Conservation (phyloP, 805 yeast species). For the Tetrapisispora iriomotensis region DNA sequence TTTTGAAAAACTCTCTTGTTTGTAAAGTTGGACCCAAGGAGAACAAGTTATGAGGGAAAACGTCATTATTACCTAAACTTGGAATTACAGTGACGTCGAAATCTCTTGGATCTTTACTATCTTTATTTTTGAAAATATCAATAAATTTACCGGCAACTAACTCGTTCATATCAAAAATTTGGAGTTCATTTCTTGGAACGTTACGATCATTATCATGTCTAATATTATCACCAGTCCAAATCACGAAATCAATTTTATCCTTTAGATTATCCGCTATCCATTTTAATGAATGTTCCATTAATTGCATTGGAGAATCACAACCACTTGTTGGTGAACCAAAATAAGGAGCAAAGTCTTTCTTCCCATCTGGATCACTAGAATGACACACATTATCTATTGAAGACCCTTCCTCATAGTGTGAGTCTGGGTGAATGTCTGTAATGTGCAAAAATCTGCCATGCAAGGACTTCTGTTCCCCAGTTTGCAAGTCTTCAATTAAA, state of each 20-base stretch:
- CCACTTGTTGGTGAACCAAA: constrained; percentile 70
- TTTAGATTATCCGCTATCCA: constrained; percentile 58
- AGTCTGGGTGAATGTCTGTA: constrained; percentile 84
- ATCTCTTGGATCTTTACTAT: constrained; percentile 35
- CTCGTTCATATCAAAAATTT: constrained; percentile 62
- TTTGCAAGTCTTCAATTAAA: constrained; percentile 9
- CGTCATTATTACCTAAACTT: constrained; percentile 77
- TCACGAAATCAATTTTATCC: constrained; percentile 73
- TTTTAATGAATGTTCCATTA: constrained; percentile 51
- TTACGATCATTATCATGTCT: constrained; percentile 75
- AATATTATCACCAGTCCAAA: constrained; percentile 88
- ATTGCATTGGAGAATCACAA: constrained; percentile 62
- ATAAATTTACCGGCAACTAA: constrained; percentile 44
- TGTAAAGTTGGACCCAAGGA: constrained; percentile 85
- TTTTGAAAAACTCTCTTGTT: constrained; percentile 62
- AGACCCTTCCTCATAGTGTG: constrained; percentile 45
- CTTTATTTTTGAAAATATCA: constrained; percentile 41
- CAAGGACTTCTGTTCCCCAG: constrained; percentile 21
- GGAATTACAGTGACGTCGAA: constrained; percentile 50
- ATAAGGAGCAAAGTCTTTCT: constrained; percentile 43
- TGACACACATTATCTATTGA: constrained; percentile 50
- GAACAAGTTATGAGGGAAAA: constrained; percentile 78
- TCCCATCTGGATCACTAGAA: constrained; percentile 15
- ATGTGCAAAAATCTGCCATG: constrained; percentile 80
- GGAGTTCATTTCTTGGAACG: constrained; percentile 62